phyloP scores from a whole-genome alignment of 2,329 filamentous ascomycete species.

The Hypoxylon sp. region DNA sequence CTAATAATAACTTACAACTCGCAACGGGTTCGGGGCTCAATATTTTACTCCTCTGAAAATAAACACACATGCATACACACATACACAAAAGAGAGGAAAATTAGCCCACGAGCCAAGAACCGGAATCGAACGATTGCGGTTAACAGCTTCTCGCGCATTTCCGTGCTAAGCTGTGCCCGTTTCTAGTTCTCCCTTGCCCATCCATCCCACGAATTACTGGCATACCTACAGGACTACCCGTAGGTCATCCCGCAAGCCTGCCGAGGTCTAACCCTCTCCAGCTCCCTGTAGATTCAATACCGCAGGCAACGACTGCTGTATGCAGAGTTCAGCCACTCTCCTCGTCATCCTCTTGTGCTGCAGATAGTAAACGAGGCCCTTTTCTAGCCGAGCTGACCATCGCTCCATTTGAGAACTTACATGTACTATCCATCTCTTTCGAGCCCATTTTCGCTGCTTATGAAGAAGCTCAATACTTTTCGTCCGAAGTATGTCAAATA shows the following conservation, averaged over 20 bases:
- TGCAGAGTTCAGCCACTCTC: constrained; percentile 42
- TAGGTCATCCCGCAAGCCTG: constrained; percentile 33
- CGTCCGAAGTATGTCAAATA: constrained; percentile 1
- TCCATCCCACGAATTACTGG: constrained; percentile 33
- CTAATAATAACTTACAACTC: constrained; percentile 40
- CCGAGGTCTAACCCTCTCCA: constrained; percentile 34
- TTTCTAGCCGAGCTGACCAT: constrained; percentile 38
- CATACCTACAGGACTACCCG: constrained; percentile 14
- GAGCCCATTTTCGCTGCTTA: not conserved
- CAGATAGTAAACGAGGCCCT: constrained; percentile 35
- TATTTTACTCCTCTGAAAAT: constrained; percentile 13
- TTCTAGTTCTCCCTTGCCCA: constrained; percentile 33
- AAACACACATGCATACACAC: too few relatives aligned
- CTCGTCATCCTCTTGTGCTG: constrained; percentile 37
- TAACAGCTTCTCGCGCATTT: constrained; percentile 35
- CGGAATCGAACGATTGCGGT: constrained; percentile 38
- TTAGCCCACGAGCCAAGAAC: constrained; percentile 38
- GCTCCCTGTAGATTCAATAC: constrained; percentile 33
- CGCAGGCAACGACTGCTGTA: constrained; percentile 36
- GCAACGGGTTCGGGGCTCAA: constrained; percentile 25
- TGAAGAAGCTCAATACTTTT: not conserved
- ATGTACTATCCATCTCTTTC: constrained; percentile 9
- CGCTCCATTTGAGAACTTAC: constrained; percentile 16
- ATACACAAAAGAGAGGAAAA: constrained; percentile 18
- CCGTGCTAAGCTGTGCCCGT: constrained; percentile 29